Base-by-base conservation (phyloP, 768 basidiomycete genomes). In the Suillus subaureus region DNA sequence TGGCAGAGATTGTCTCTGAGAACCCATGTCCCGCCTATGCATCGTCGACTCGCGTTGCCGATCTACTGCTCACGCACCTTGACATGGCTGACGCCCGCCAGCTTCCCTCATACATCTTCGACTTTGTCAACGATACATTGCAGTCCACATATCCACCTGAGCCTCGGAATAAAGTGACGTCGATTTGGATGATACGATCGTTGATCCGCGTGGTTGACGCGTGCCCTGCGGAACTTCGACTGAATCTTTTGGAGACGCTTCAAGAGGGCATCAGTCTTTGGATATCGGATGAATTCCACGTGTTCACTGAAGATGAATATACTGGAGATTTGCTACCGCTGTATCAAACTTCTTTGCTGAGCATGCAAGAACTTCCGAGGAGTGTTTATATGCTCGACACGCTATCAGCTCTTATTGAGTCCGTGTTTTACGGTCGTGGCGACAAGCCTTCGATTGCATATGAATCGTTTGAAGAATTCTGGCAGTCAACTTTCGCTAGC, bases 111-210 rank as follows among this genome's bases (percentile, higher is more conserved):
- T 72, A 77, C 28, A 71, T 92, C 18, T 74, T 92, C 35, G 84
- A 86, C 54, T 84, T 91, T 62, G 80, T 87, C 61, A 86, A 88
- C 66, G 84, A 86, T 51, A 85, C 85, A 0, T 79, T 93, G 64
- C 76, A 79, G 26, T 80, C 84, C 11, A 83, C 84, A 11, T 94
- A 94, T 75, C 92, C 92, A 0, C 89, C 91, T 0, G 83, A 83
- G 23, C 80, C 84, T 5, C 78, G 79, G 56, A 83, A 85, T 69
- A 80, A 83, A 71, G 80, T 84, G 61, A 81, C 82, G 43, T 83
- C 84, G 42, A 78, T 85, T 66, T 93, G 90, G 91, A 78, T 90
- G 67, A 77, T 87, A 23, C 79, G 87, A 45, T 82, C 88, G 5
- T 74, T 92, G 61, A 82, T 81, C 52, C 75, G 79, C 8, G 71